phyloP scores from a whole-genome alignment of 2,329 filamentous ascomycete species.

The Aureobasidium lini region DNA sequence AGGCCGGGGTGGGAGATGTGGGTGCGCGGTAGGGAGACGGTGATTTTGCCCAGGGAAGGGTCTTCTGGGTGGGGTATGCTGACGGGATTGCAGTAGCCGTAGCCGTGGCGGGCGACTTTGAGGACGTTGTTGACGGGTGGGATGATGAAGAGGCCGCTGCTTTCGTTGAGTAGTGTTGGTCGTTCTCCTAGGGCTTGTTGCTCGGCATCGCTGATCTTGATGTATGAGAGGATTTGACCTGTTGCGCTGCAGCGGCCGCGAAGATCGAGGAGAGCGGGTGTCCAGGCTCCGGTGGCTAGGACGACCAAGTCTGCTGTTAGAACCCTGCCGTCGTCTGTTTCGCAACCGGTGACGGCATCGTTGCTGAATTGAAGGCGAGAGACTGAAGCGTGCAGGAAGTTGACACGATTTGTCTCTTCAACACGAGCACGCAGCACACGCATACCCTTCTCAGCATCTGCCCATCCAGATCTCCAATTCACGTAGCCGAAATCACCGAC shows the following conservation, averaged over 20 bases:
- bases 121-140: slow-evolving; percentile 47
- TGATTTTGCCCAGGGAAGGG: slow-evolving; percentile 29
- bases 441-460: slow-evolving; percentile 66
- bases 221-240: slow-evolving; percentile 72
- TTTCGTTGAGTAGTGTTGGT: slow-evolving; percentile 68
- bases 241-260: slow-evolving; percentile 70
- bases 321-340: slow-evolving; percentile 40
- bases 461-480: slow-evolving; percentile 72
- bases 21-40: slow-evolving; percentile 43
- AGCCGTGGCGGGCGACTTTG: slow-evolving; percentile 45
- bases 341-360: slow-evolving; percentile 48
- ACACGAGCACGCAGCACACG: slow-evolving; percentile 51
- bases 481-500: slow-evolving; percentile 50
- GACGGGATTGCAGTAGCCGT: slow-evolving; percentile 43
- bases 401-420: slow-evolving; percentile 45
- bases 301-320: slow-evolving; percentile 65
- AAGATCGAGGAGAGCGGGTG: slow-evolving; percentile 67
- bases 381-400: slow-evolving; percentile 45
- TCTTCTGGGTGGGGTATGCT: slow-evolving; percentile 39
- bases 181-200: slow-evolving; percentile 55
- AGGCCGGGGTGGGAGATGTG: slow-evolving; percentile 35
- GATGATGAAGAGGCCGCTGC: slow-evolving; percentile 66
- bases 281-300: slow-evolving; percentile 84
- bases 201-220: slow-evolving; percentile 66
- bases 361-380: slow-evolving; percentile 32